Percentiles rank a stretch among this genome's conserved stretches.
These are phyloP conservation scores for Pseudogymnoascus sp. DNA, from an alignment of 2,329 filamentous ascomycete genomes.

Conservation along the genomic window DNA sequence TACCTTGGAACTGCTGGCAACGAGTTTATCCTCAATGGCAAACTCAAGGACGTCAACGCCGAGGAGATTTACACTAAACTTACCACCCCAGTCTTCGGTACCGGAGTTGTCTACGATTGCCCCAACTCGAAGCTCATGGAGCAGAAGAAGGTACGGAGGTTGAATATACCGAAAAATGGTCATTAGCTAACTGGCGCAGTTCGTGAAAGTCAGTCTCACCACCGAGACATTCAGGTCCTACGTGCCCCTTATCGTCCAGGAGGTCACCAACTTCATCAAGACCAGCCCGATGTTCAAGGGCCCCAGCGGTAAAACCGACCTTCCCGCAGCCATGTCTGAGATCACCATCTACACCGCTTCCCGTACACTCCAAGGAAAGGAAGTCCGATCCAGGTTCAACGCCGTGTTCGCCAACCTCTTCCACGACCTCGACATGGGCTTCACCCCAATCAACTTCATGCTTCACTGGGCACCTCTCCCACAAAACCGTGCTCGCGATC, in stretches of 20 bases:
- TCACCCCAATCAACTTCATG: conserved; percentile 84
- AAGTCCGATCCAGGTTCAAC: conserved; percentile 74
- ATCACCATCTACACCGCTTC: conserved; percentile 88
- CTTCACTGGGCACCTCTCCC: conserved; percentile 81
- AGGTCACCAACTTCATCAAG: conserved; percentile 68
- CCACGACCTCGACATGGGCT: conserved; percentile 85
- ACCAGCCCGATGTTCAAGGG: conserved; percentile 58
- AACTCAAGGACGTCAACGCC: conserved; percentile 80
- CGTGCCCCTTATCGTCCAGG: conserved; percentile 67
- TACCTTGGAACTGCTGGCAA: conserved; percentile 75
- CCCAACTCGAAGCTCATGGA: conserved; percentile 91
- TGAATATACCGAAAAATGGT: neutral
- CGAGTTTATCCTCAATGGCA: conserved; percentile 87
- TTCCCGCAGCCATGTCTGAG: conserved; percentile 70
- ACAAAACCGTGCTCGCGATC: conserved; percentile 76
- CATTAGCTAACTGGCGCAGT: conserved; percentile 36
- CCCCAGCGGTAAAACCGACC: conserved; percentile 59
- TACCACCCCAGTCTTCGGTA: conserved; percentile 65
- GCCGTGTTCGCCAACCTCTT: conserved; percentile 73
- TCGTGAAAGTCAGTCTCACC: conserved; percentile 75
- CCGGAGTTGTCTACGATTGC: conserved; percentile 84
- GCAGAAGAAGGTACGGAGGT: conserved; percentile 70
- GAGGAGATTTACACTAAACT: conserved; percentile 84
- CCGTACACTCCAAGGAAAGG: conserved; percentile 74
- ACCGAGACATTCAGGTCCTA: conserved; percentile 67